Evolutionary conservation across 495 filamentous ascomycete species (phyloP).

Genomic region (Immersiella caudata): DNA sequence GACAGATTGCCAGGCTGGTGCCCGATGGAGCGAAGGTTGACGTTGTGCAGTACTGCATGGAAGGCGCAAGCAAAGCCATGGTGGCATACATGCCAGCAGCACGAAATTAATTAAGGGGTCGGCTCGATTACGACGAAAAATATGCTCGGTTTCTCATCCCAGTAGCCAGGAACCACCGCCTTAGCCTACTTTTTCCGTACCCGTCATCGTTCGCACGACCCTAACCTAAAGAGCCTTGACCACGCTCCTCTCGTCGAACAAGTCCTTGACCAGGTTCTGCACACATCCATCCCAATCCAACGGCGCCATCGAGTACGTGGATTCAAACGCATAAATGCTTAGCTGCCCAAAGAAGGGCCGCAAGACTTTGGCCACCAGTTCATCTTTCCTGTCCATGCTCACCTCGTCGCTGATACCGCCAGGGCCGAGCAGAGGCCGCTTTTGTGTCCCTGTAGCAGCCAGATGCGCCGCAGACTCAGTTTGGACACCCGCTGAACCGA

Average conservation of each 20-base stretch:
- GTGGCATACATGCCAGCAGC: conserved; percentile 53
- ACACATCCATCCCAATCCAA: conserved; percentile 71
- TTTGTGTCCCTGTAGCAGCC: conserved; percentile 30
- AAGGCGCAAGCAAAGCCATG: conserved; percentile 82
- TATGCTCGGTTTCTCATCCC: neutral
- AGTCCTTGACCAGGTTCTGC: conserved; percentile 70
- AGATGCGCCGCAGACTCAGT: conserved; percentile 37
- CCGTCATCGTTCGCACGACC: neutral
- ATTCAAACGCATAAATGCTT: conserved; percentile 90
- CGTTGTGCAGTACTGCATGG: conserved; percentile 88
- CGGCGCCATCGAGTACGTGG: conserved; percentile 79
- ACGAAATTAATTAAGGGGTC: too few species aligned
- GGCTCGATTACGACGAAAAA: neutral
- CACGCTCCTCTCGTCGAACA: conserved; percentile 77
- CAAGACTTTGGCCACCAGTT: conserved; percentile 73
- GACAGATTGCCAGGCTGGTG: conserved; percentile 72
- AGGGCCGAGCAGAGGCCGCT: conserved; percentile 50
- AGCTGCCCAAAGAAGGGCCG: conserved; percentile 88
- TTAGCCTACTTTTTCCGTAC: conserved; percentile 1
- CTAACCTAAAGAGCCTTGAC: conserved; percentile 52
- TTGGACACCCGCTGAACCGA: conserved; percentile 20
- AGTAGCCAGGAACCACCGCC: neutral
- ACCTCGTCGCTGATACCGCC: conserved; percentile 55
- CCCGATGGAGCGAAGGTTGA: conserved; percentile 53
- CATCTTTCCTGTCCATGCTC: conserved; percentile 60